Evolutionary conservation across 441 rosid species (phyloP).

Genomic region (Populus tomentosa): DNA sequence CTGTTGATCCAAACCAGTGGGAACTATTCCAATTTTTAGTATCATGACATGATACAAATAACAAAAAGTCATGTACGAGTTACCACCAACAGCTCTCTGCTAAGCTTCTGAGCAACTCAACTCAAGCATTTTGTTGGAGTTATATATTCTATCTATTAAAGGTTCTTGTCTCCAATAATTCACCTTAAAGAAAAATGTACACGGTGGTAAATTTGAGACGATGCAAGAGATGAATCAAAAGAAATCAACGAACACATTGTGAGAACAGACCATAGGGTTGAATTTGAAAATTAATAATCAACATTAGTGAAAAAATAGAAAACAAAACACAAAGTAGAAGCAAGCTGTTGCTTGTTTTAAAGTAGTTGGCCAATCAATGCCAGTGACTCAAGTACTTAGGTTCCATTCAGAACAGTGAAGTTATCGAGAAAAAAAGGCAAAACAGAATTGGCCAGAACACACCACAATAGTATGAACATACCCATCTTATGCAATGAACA

Average conservation of each 20-base stretch:
- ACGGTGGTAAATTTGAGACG: not conserved
- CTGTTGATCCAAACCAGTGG: not conserved
- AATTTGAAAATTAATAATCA: not conserved
- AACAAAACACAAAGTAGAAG: not conserved
- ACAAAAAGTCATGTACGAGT: not conserved
- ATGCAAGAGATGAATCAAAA: not conserved
- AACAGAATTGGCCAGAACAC: not conserved
- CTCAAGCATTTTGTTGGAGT: not conserved
- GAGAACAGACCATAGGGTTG: not conserved
- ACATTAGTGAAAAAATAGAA: not conserved
- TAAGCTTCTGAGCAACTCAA: not conserved
- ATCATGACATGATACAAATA: not conserved
- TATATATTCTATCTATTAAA: not conserved
- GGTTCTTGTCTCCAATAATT: not conserved
- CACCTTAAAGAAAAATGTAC: not conserved
- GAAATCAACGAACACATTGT: not conserved
- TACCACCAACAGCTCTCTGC: not conserved
- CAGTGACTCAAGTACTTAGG: not conserved
- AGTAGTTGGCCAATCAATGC: not conserved
- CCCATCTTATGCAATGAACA: not conserved
- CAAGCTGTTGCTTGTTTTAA: not conserved
- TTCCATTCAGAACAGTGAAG: not conserved
- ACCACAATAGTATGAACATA: not conserved
- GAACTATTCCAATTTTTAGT: not conserved
- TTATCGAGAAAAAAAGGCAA: not conserved